Base-by-base conservation (phyloP, 2,329 filamentous ascomycete species). In the Torrubiellomyces zombiae region DNA sequence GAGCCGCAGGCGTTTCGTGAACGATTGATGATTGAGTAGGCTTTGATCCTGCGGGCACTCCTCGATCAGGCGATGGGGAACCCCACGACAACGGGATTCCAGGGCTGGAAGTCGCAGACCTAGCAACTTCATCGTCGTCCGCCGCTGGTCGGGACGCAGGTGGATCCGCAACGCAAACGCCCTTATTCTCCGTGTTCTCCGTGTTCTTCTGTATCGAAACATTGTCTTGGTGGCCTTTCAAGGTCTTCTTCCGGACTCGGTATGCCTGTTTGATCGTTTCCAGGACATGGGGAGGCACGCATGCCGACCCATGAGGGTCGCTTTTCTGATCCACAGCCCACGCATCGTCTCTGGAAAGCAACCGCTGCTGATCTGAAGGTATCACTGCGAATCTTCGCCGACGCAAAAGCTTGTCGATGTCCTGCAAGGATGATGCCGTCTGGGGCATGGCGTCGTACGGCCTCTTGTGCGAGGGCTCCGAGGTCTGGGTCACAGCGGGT, bases 211-310 rank as follows among this genome's bases (percentile, higher is more conserved):
- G n/a, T n/a, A n/a, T n/a, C n/a, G n/a, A n/a, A n/a, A n/a, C n/a
- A n/a, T n/a, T n/a, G n/a, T n/a, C n/a, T n/a, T n/a, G n/a, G n/a
- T n/a, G n/a, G n/a, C n/a, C n/a, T n/a, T n/a, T n/a, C n/a, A n/a
- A n/a, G n/a, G n/a, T n/a, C 13, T 21, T 20, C 20, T 14, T 18
- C 17, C 18, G 17, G 21, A 16, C 13, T 16, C 20, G 14, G 24
- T 45, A 39, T 2, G 38, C 33, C 23, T 38, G 32, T 23, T 36
- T 45, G 6, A 50, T 27, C 3, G 38, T 39, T 18, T 53, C 32
- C 11, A 57, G 26, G 7, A 56, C 45, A 19, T 47, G 37, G 3
- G 31, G 28, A 1, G 56, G 56, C 8, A 58, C 33, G 22, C 52
- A 48, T 20, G 35, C 32, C 3, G 37, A 16, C 2, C 39, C 42